A percentile compares a stretch with the other conserved stretches of the same genome.
These are phyloP conservation scores for Coemansia aciculifera DNA, from an alignment of 192 early-diverging fungal genomes.

Conservation along the genomic window DNA sequence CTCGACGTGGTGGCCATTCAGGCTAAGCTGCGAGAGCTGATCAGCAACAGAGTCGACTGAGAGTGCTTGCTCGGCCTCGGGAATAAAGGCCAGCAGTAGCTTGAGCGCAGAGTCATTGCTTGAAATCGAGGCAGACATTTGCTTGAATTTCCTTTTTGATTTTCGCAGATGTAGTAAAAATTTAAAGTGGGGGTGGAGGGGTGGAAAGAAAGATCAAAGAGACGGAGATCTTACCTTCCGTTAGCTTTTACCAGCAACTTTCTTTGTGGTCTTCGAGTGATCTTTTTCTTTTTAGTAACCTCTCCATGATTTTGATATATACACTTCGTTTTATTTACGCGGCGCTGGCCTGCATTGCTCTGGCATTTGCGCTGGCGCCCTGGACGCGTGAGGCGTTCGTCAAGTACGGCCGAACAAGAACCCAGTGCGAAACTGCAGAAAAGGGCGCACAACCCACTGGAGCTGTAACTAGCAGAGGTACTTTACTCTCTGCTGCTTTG, in stretches of 20 bases:
- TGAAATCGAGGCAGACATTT: conserved; percentile 46
- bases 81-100: conserved; percentile 42
- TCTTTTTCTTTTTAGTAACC: neutral
- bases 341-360: conserved; percentile 20
- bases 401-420: conserved; percentile 43
- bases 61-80: conserved; percentile 32
- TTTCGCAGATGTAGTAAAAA: neutral
- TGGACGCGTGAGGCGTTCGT: conserved; percentile 51
- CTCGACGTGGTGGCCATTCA: conserved; percentile 40
- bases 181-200: neutral
- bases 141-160: neutral
- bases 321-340: conserved; percentile 13
- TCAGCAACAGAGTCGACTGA: conserved; percentile 37
- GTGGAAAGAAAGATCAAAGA: neutral
- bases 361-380: conserved; percentile 35
- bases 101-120: conserved; percentile 44
- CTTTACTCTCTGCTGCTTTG: neutral
- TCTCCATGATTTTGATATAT: neutral
- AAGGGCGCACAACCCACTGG: neutral
- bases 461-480: neutral
- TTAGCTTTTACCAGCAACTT: too few relatives aligned
- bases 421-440: neutral
- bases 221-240: too few relatives aligned
- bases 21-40: conserved; percentile 42
- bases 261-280: neutral